Percentiles rank a stretch among this genome's conserved stretches.
These are phyloP conservation scores for Xylaria multiplex DNA, from an alignment of 2,329 filamentous ascomycete species.

Conservation along the genomic window DNA sequence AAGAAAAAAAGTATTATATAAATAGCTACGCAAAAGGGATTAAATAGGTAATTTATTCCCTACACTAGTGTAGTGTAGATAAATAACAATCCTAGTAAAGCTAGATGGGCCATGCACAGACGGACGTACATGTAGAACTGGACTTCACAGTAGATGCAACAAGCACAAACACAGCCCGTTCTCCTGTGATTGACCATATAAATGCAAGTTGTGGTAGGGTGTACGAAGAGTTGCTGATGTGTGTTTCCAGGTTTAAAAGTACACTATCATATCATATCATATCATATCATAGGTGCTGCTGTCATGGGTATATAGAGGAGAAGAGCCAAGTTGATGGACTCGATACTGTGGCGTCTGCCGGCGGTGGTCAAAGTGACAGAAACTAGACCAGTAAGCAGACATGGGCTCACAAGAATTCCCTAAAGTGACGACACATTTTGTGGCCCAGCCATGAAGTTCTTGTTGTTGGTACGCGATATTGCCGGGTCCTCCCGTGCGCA, in stretches of 20 bases:
- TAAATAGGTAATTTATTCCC: neutral
- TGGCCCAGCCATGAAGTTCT: neutral
- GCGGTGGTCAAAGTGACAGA: neutral
- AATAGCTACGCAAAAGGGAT: neutral
- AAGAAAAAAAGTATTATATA: neutral
- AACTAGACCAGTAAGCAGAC: neutral
- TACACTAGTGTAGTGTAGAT: neutral
- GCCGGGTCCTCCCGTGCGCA: conserved; percentile 23
- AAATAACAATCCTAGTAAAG: no score
- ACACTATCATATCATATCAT: no score
- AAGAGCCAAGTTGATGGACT: no score
- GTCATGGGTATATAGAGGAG: no score
- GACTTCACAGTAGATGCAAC: no score
- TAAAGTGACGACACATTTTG: conserved; percentile 9
- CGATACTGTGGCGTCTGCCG: no score
- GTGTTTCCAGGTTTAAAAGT: neutral
- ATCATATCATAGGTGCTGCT: no score
- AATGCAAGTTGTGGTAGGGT: neutral
- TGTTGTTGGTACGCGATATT: conserved; percentile 13
- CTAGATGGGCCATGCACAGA: no score
- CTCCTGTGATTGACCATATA: neutral
- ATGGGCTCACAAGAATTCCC: neutral
- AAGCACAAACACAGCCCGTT: neutral
- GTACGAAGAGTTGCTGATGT: neutral
- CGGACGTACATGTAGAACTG: no score